Conservation (phyloP, 108 stramenopile species). For the Cylindrotheca fusiformis region DNA sequence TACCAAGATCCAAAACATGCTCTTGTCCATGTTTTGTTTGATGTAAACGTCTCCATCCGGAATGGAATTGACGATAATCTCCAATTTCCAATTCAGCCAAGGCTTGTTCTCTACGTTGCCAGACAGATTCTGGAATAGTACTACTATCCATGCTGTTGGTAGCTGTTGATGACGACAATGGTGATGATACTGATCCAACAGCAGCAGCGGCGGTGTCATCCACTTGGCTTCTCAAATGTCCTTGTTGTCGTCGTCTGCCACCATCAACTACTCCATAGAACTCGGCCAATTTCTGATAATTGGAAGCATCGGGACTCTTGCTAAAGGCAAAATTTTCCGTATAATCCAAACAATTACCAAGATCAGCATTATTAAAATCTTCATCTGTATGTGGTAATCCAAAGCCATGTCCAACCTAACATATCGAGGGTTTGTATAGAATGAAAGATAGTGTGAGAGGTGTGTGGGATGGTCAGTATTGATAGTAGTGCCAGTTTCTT, state of each 20-base stretch:
- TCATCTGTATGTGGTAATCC: constrained; percentile 76
- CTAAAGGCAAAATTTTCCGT: constrained; percentile 57
- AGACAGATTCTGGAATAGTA: constrained; percentile 4
- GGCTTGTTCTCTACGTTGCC: constrained; percentile 9
- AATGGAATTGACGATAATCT: neutral
- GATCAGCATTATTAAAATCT: constrained; percentile 61
- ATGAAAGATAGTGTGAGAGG: neutral
- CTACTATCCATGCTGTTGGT: neutral
- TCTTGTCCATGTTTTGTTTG: constrained; percentile 26
- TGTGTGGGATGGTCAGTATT: neutral
- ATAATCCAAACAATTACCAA: constrained; percentile 81
- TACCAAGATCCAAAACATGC: constrained; percentile 37
- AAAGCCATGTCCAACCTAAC: constrained; percentile 48
- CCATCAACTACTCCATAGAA: constrained; percentile 50
- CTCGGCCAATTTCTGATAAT: constrained; percentile 41
- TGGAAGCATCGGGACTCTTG: constrained; percentile 51
- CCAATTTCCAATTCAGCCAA: neutral
- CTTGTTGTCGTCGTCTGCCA: neutral
- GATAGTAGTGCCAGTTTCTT: neutral
- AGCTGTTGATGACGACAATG: neutral
- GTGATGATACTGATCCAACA: neutral
- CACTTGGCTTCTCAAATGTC: neutral
- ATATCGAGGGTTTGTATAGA: neutral
- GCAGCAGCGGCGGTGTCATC: neutral
- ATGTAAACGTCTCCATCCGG: constrained; percentile 44